phyloP scores from a whole-genome alignment of 1,284 basidiomycete species.

The Austropuccinia psidii region DNA sequence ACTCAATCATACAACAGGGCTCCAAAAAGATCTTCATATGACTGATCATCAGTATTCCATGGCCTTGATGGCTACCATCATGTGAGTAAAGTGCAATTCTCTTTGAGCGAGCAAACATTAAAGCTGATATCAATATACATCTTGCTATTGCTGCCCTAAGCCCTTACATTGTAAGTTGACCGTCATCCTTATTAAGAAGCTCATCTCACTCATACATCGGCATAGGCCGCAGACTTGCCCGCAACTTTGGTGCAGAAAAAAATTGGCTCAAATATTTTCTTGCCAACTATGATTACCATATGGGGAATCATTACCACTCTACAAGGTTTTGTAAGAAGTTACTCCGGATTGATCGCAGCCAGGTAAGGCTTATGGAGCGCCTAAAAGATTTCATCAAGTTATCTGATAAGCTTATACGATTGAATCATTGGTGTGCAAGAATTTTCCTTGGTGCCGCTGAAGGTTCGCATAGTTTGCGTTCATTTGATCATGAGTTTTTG shows the following conservation, averaged over 20 bases:
- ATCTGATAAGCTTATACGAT: too few species aligned
- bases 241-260: slow-evolving; percentile 39
- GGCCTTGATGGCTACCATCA: slow-evolving; percentile 27
- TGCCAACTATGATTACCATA: slow-evolving; percentile 39
- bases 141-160: neutral
- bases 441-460: slow-evolving; percentile 33
- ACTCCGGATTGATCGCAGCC: slow-evolving; percentile 8
- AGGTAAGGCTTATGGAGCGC: neutral
- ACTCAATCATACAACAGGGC: slow-evolving; percentile 2
- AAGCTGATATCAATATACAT: neutral
- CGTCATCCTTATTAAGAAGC: too few species aligned
- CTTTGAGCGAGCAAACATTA: neutral
- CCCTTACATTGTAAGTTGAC: slow-evolving; percentile 31
- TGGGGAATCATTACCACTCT: slow-evolving; percentile 40
- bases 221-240: too few species aligned
- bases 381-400: too few species aligned
- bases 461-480: neutral
- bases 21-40: slow-evolving; percentile 2
- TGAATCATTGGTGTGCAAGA: neutral
- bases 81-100: slow-evolving; percentile 9
- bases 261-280: slow-evolving; percentile 38
- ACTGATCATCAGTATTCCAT: slow-evolving; percentile 30
- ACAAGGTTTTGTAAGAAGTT: slow-evolving; percentile 1
- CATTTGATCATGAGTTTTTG: neutral
- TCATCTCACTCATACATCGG: too few species aligned